These are phyloP conservation scores for Albizia julibrissin DNA, from an alignment of 306 rosid genomes.

Conservation along the genomic window DNA sequence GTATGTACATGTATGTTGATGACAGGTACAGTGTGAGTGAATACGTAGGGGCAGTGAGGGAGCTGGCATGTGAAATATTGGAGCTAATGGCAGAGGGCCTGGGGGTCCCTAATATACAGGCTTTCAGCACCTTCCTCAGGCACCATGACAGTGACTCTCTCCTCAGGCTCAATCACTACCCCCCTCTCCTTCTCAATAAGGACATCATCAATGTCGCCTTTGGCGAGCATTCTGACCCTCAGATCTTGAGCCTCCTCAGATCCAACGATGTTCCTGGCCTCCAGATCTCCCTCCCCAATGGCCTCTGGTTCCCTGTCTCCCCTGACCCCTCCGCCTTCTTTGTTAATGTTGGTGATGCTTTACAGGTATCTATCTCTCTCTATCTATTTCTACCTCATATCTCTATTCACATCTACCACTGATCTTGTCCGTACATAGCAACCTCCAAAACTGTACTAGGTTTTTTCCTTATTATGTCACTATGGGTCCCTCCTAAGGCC, in stretches of 20 bases:
- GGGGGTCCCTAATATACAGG: slow-evolving; percentile 54
- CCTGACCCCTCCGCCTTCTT: slow-evolving; percentile 74
- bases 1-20: neutral
- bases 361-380: slow-evolving; percentile 48
- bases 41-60: slow-evolving; percentile 56
- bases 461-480: neutral
- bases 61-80: slow-evolving; percentile 70
- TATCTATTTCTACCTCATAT: neutral
- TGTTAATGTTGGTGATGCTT: slow-evolving; percentile 78
- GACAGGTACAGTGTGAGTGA: slow-evolving; percentile 51
- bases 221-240: slow-evolving; percentile 95
- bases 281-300: slow-evolving; percentile 60
- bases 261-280: slow-evolving; percentile 86
- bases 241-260: slow-evolving; percentile 70
- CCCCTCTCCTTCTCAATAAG: slow-evolving; percentile 30
- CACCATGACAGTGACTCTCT: slow-evolving; percentile 65
- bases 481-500: neutral
- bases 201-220: slow-evolving; percentile 51
- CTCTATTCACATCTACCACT: neutral
- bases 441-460: neutral
- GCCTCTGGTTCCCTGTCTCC: slow-evolving; percentile 70
- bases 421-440: neutral
- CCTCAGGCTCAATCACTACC: slow-evolving; percentile 86
- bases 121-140: slow-evolving; percentile 61
- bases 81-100: slow-evolving; percentile 72